phyloP scores from a whole-genome alignment of 2,329 filamentous ascomycete species.

The Pyrenophora teres region DNA sequence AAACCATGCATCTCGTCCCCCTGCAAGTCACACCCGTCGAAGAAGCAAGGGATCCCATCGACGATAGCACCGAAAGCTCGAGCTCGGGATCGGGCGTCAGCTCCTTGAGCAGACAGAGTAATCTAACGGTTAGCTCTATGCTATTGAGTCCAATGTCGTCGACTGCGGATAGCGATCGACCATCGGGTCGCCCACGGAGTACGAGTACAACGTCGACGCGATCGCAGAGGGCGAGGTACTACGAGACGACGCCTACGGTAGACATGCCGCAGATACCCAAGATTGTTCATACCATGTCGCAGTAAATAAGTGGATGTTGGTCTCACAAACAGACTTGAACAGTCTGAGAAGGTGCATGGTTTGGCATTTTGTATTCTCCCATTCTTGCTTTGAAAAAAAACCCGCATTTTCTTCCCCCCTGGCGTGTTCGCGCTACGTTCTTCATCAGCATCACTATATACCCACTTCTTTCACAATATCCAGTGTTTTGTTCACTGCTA shows the following conservation, averaged over 20 bases:
- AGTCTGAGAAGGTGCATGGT: too few relatives aligned
- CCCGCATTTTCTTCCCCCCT: too few relatives aligned
- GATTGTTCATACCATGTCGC: conserved; percentile 38
- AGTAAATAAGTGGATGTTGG: conserved; percentile 6
- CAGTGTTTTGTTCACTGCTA: too few relatives aligned
- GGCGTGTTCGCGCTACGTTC: too few relatives aligned
- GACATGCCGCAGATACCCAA: conserved; percentile 32
- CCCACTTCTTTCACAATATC: too few relatives aligned
- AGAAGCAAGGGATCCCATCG: conserved; percentile 20
- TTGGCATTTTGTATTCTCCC: too few relatives aligned
- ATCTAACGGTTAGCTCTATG: conserved; percentile 18
- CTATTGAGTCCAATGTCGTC: conserved; percentile 30
- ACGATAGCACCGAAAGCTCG: conserved; percentile 15
- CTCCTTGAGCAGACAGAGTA: conserved; percentile 21
- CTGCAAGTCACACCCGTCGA: conserved; percentile 35
- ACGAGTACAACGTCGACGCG: conserved; percentile 34
- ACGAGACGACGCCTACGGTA: conserved; percentile 31
- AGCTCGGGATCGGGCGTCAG: conserved; percentile 33
- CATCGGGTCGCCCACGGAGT: conserved; percentile 28
- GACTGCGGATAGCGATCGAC: conserved; percentile 16
- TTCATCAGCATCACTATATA: too few relatives aligned
- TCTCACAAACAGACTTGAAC: too few relatives aligned
- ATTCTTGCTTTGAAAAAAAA: too few relatives aligned
- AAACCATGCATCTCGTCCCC: conserved; percentile 33
- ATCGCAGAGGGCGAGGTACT: conserved; percentile 35